Percentiles rank a stretch among this genome's conserved stretches.
Evolutionary conservation across 495 filamentous ascomycete species (phyloP).

Genomic region (Neohortaea acidophila): DNA sequence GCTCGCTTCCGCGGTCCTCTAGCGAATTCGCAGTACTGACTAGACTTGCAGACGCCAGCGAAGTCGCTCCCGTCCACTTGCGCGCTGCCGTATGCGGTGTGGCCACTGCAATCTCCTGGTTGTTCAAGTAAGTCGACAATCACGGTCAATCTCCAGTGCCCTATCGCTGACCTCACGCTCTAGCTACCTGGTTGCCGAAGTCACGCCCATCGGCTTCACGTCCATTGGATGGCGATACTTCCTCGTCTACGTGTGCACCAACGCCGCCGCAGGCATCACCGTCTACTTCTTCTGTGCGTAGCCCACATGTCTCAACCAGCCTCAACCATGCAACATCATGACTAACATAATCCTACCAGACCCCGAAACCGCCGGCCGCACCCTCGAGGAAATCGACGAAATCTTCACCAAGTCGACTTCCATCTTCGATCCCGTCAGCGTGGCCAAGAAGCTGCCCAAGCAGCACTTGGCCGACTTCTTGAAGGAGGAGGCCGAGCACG

Average conservation of each 20-base stretch:
- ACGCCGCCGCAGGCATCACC: not conserved
- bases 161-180: too few relatives aligned
- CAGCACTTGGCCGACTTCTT: not conserved
- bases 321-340: too few relatives aligned
- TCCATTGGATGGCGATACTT: conserved; percentile 34
- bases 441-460: not conserved
- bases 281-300: not conserved
- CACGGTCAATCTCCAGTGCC: too few relatives aligned
- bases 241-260: conserved; percentile 34
- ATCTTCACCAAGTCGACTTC: conserved; percentile 33
- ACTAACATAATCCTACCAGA: conserved; percentile 46
- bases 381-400: conserved; percentile 51
- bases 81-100: not conserved
- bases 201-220: conserved; percentile 33
- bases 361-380: conserved; percentile 50
- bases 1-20: too few relatives aligned
- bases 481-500: too few relatives aligned
- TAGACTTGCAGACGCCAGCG: too few relatives aligned
- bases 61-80: not conserved
- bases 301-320: too few relatives aligned
- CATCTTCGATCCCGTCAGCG: conserved; percentile 10
- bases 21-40: too few relatives aligned
- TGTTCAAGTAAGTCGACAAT: too few relatives aligned
- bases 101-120: too few relatives aligned
- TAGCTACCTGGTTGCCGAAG: conserved; percentile 31